phyloP scores from a whole-genome alignment of 805 yeast species.

The Saccharomycopsis fermentans region DNA sequence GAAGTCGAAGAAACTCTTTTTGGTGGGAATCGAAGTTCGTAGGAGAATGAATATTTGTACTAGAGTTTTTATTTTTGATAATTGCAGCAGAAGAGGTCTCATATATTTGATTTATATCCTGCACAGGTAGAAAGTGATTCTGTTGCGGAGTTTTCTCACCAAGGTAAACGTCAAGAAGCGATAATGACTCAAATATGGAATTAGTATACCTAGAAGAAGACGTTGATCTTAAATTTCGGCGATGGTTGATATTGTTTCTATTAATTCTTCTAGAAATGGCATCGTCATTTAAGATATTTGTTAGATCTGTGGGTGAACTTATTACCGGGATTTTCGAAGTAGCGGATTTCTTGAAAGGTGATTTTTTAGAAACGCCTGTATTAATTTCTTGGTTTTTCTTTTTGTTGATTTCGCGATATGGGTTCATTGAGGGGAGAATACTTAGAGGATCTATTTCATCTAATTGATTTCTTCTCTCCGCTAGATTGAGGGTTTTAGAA shows the following conservation, averaged over 20 bases:
- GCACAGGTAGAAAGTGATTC: background rate
- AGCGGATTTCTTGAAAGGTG: no score
- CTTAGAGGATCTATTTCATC: background rate
- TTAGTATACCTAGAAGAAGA: background rate
- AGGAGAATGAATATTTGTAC: background rate
- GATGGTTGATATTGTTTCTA: background rate
- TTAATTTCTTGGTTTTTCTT: background rate
- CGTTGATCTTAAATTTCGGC: background rate
- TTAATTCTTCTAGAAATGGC: background rate
- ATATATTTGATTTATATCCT: background rate
- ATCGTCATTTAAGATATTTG: background rate
- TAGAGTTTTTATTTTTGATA: background rate
- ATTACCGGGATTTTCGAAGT: background rate
- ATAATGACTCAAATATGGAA: background rate
- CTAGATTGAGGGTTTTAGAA: no score
- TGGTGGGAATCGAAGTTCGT: background rate
- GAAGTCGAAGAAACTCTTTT: background rate
- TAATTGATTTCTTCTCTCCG: background rate
- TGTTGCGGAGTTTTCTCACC: background rate
- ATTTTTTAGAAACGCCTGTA: background rate
- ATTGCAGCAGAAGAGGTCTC: background rate
- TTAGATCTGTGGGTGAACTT: background rate
- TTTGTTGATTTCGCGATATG: background rate
- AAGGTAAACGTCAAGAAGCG: background rate
- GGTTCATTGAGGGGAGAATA: background rate